Evolutionary conservation across 2,329 filamentous ascomycete genomes (phyloP), one percentile per base, ranked within the genome.

Genomic region (Orbilia brochopaga): DNA sequence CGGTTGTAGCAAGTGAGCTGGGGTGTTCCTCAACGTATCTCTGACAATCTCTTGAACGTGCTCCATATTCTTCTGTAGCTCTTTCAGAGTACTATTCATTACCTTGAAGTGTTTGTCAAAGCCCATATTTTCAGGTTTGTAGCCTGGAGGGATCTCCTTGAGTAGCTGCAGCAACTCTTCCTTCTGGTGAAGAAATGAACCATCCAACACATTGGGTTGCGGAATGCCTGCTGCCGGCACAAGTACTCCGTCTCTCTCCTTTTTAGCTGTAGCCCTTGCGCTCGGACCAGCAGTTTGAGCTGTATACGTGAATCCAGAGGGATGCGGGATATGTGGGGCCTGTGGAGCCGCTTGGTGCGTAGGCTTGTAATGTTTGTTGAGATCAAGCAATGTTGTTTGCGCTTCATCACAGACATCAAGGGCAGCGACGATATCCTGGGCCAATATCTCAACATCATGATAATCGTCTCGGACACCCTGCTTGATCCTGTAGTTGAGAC

Each of bases 331-430:
- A 37, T 37, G 13, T 13, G 6, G 32, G 32, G 32, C 32, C 32
- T 37, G 6, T 37, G 32, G 32, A 7, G 32, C 32, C 32, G 32
- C 32, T 7, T 37, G 6, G 32, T 37, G 32, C 13, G 6, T 37
- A 13, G 7, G 32, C 7, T 37, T 37, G 32, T 37, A 37, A 19
- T 55, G 37, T 32, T 50, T 59, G 4, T 70, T 56, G 21, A 55
- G 17, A 23, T 37, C 60, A 5, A 19, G 51, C 17, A 72, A 15
- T 37, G 50, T 40, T 13, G n/a, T 24, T 17, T 61, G 55, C 1
- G 50, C 60, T 17, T 72, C 67, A 13, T 64, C 60, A 40, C 59
- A 72, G 0, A 61, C 24, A 40, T 72, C 67, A 7, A 72, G 7
- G 1, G 59, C 59, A 1, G 24, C 21, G n/a, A 58, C 42, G 10